These are phyloP conservation scores for Oidium heveae DNA, from an alignment of 2,329 filamentous ascomycete species.

Conservation along the genomic window DNA sequence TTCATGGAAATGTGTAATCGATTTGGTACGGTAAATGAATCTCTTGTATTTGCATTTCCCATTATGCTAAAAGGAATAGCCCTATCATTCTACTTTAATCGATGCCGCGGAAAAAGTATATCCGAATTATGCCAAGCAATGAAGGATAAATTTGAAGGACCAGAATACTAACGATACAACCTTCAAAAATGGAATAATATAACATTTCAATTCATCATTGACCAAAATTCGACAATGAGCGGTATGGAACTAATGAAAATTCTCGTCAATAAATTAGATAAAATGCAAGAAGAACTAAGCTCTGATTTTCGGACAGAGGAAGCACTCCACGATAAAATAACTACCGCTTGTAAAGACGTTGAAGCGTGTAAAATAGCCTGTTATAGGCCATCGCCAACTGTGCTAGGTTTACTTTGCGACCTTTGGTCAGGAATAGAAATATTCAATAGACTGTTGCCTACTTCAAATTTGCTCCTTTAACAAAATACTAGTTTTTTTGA, in stretches of 20 bases:
- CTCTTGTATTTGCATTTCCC: not conserved
- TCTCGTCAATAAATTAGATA: not conserved
- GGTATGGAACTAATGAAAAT: not conserved
- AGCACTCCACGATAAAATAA: too few species aligned
- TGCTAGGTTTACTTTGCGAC: too few species aligned
- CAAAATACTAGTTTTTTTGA: too few species aligned
- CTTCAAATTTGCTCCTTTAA: too few species aligned
- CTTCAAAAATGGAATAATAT: not conserved
- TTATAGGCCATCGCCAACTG: too few species aligned
- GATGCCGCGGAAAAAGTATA: not conserved
- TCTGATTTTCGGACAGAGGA: not conserved
- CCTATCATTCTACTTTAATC: not conserved
- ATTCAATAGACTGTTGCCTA: too few species aligned
- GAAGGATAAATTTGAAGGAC: not conserved
- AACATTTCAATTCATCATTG: not conserved
- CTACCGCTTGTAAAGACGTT: too few species aligned
- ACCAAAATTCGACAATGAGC: too few species aligned
- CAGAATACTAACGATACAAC: not conserved
- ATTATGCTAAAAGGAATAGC: not conserved
- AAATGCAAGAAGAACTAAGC: not conserved
- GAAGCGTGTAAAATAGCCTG: too few species aligned
- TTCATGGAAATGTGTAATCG: not conserved
- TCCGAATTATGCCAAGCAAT: not conserved
- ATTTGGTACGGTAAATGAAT: not conserved
- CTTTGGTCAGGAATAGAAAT: too few species aligned